A percentile compares a stretch with the other conserved stretches of the same genome.
Conservation (phyloP, 352 stramenopile species). For the Phytophthora melonis region DNA sequence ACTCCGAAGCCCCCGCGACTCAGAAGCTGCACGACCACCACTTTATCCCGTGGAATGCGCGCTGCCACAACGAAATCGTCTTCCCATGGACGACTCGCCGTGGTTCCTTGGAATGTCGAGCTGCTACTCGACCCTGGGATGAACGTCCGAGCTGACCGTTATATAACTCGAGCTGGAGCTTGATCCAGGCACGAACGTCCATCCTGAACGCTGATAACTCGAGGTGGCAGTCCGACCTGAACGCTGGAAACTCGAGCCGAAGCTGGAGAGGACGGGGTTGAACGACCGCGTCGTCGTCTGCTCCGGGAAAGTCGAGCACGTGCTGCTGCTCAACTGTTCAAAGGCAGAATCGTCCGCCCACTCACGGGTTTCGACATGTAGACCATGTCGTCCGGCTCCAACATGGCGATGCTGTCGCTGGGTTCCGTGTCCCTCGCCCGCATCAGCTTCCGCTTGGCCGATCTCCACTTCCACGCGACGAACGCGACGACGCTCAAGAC, state of each 20-base stretch:
- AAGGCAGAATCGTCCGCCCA: conserved; percentile 27
- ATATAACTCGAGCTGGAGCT: conserved; percentile 7
- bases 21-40: conserved; percentile 41
- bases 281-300: conserved; percentile 27
- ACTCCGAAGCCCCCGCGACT: conserved; percentile 56
- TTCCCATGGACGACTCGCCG: conserved; percentile 40
- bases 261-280: conserved; percentile 34
- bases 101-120: conserved; percentile 17
- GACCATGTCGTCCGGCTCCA: conserved; percentile 37
- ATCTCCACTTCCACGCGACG: conserved; percentile 31
- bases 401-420: conserved; percentile 40
- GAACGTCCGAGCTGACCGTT: conserved; percentile 24
- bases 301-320: conserved; percentile 31
- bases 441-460: conserved; percentile 19
- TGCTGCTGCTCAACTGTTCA: conserved; percentile 39
- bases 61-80: conserved; percentile 52
- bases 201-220: background rate
- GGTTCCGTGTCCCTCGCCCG: conserved; percentile 13
- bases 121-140: conserved; percentile 12
- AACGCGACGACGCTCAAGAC: conserved; percentile 23
- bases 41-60: conserved; percentile 53
- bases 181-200: background rate
- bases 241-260: conserved; percentile 13
- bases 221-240: conserved; percentile 6
- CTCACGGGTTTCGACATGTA: conserved; percentile 34